Base-by-base conservation (phyloP, 106 monocot genomes). In the Dioscorea alata region DNA sequence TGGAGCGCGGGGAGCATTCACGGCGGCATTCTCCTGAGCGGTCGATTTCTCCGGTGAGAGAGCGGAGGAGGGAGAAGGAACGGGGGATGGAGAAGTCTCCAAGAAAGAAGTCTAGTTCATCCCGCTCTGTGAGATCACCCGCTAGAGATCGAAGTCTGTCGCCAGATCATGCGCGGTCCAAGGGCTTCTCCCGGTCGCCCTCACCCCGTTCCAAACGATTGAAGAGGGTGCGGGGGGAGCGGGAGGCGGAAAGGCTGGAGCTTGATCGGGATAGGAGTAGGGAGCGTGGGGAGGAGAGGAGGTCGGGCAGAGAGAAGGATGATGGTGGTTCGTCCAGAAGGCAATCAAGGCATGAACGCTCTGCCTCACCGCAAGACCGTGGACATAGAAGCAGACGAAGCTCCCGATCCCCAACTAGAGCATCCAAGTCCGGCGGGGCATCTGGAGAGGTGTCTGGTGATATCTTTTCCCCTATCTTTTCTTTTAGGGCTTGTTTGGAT, bases 361-460 rank as follows among this genome's bases (percentile, higher is more conserved):
- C 85, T 15, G 48, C 35, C 4, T 92, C 87, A 16, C 82, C 77
- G 6, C 74, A 67, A n/a, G 84, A 80, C 61, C 68, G 48, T 21
- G 63, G 63, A 25, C 69, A 59, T 10, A 74, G 74, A 61, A 73
- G 76, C 34, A 87, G 73, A 56, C 74, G 71, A 32, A 28, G 73
- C 18, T 80, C 82, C 4, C 80, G 67, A 5, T 87, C 90, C 12
- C 90, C 94, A 56, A 48, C 65, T 7, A 74, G 78, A 60, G 48
- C 52, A 48, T 72, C 83, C 32, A 91, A 53, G 72, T 50, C 59
- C 21, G 70, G 66, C 21, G 70, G 66, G 28, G 73, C 69, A 68
- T 89, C 72, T 79, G 84, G 83, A 24, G 92, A 97, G 96, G 92
- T 92, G 75, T 80, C 75, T 80, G 81, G 86, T 86, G 85, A 88